Evolutionary conservation across 2,329 filamentous ascomycete genomes (phyloP), one percentile per base, ranked within the genome.

Genomic region (Botryotinia globosa): DNA sequence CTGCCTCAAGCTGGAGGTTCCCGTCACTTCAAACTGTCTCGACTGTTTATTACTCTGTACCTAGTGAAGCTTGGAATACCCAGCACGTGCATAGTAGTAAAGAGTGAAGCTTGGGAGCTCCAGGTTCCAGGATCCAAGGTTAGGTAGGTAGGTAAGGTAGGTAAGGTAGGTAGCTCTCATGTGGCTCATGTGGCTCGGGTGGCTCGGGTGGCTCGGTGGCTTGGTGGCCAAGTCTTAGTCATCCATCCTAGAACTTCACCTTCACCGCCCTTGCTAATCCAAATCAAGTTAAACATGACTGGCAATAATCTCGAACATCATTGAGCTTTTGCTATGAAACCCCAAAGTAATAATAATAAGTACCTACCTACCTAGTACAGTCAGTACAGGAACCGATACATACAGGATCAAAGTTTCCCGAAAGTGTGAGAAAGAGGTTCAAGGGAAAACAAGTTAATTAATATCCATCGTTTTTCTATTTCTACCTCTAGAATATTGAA

Each of bases 171-270:
- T 37, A 37, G 8, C 37, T 37, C 37, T 37, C 8, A 37, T 37
- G 37, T 37, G 34, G 34, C 34, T 37, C 34, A 4, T 3, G 34
- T 34, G 34, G 34, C 34, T 34, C 34, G 5, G 3, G 34, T 34
- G 34, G 34, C 34, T 34, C 34, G 34, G 32, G 34, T 34, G 34
- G 34, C 34, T 34, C 34, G 34, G 37, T 34, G 34, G 34, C 34
- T 34, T 4, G 34, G 20, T 25, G 45, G 45, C 45, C 25, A 29
- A 5, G 3, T 8, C 39, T 29, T 51, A 39, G 16, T 44, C 66
- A 59, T 42, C 34, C 7, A 20, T 0, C 0, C 1, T 4, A 9
- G 1, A 0, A 5, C 0, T 34, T 65, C 32, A 0, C 8, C 0
- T 34, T 65, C 32, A 71, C 69, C 69, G 69, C 69, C 22, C 42